Evolutionary conservation across 805 yeast genomes (phyloP), one percentile per base, ranked within the genome.

Genomic region (Tetrapisispora arboricola): DNA sequence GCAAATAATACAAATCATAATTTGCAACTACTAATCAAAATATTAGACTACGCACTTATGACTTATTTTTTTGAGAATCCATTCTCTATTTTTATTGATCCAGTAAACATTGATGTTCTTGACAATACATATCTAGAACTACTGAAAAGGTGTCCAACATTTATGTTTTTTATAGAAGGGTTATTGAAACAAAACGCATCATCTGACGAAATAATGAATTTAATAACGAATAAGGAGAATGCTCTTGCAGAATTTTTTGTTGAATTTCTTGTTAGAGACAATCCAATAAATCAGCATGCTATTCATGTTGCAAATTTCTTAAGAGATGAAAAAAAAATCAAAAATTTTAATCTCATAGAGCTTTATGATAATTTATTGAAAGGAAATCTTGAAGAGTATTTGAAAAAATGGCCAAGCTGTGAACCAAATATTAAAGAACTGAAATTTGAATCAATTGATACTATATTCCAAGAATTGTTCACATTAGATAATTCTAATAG

Each of bases 81-180:
- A 8, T 60, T 58, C 41, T 57, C 64, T 1, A 54, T 59, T 6
- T 60, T 60, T 41, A 58, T 60, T 39, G 65, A 60, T 36, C 63
- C 61, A 8, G 56, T 54, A 9, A 60, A 60, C 40, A 48, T 54
- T n/a, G 53, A 47, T 25, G 47, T 42, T 35, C 39, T 59, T 7
- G 49, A 53, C 32, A 59, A 54, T n/a, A 44, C 48, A 10, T 59
- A 60, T 43, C 44, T 57, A 11, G 43, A 50, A 17, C 42, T 53
- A 38, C 42, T 60, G 3, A 41, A 49, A 2, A 56, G 50, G 40
- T 60, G 65, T 40, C 62, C 62, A 6, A 58, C 65, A 0, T 60
- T 55, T 36, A 58, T 59, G 62, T 52, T 52, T 35, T 60, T 57
- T 40, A 44, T 60, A n/a, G 63, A 59, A 35, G 55, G 55, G 3